These are phyloP conservation scores for Maudiozyma barnettii DNA, from an alignment of 805 yeast species.

Conservation along the genomic window DNA sequence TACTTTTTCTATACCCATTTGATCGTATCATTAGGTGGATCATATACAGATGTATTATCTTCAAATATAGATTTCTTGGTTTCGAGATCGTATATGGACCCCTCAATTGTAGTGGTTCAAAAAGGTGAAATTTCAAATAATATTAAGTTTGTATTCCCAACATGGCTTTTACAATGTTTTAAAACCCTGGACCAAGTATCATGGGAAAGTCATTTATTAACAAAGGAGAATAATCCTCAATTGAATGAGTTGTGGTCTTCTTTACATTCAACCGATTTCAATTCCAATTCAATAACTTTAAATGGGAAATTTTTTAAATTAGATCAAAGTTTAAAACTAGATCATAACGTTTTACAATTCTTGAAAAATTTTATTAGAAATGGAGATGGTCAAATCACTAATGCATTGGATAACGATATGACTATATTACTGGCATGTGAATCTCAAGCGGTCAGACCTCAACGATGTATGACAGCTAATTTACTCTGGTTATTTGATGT, in stretches of 20 bases:
- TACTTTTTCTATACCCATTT: constrained; percentile 56
- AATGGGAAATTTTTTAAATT: not conserved
- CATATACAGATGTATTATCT: not conserved
- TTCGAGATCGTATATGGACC: constrained; percentile 46
- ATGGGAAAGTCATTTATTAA: not conserved
- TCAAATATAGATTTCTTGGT: constrained; percentile 37
- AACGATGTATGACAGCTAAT: constrained; percentile 42
- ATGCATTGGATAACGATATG: not conserved
- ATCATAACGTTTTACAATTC: not conserved
- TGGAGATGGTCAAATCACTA: not conserved
- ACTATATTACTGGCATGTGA: not conserved
- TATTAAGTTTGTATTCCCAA: constrained; percentile 51
- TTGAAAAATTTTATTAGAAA: not conserved
- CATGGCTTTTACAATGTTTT: constrained; percentile 73
- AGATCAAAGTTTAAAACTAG: not conserved
- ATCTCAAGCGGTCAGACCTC: not conserved
- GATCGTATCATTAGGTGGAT: constrained; percentile 60
- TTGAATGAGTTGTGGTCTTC: not conserved
- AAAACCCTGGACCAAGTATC: constrained; percentile 16
- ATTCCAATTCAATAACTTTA: not conserved
- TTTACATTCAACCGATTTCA: not conserved
- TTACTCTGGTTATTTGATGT: constrained; percentile 67
- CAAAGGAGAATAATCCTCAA: not conserved
- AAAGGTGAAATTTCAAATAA: constrained; percentile 19
- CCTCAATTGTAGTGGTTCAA: constrained; percentile 46